Evolutionary conservation across 768 basidiomycete species (phyloP).

Genomic region (Mycena alexandri): DNA sequence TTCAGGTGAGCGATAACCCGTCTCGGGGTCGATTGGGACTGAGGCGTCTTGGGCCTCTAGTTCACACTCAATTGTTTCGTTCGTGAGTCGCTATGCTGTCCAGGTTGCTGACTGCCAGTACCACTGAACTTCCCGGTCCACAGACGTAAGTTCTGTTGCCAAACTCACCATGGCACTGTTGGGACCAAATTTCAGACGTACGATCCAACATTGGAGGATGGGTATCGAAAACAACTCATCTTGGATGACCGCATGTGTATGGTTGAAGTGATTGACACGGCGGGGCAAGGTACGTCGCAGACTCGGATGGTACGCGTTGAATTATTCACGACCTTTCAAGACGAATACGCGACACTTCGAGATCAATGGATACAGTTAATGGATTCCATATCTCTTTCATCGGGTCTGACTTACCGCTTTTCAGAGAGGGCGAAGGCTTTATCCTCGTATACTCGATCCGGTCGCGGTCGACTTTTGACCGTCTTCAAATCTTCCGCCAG

Average conservation of each 20-base stretch:
- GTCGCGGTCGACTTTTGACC: constrained; percentile 90
- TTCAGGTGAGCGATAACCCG: constrained; percentile 74
- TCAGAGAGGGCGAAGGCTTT: constrained; percentile 95
- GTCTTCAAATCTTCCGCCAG: constrained; percentile 90
- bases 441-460: constrained; percentile 97
- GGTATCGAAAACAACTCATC: constrained; percentile 94
- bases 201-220: constrained; percentile 98
- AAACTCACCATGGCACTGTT: constrained; percentile 33
- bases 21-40: constrained; percentile 1
- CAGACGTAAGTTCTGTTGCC: constrained; percentile 30
- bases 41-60: constrained; percentile 52
- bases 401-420: constrained; percentile 16
- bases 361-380: constrained; percentile 98
- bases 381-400: constrained; percentile 26
- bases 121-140: constrained; percentile 19
- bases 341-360: constrained; percentile 96
- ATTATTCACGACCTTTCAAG: constrained; percentile 56
- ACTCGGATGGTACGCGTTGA: constrained; percentile 16
- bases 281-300: constrained; percentile 85
- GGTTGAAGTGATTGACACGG: constrained; percentile 97
- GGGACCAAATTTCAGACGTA: constrained; percentile 73
- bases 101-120: too few species aligned
- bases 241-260: constrained; percentile 97
- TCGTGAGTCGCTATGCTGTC: constrained; percentile 67
- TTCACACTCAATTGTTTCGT: constrained; percentile 97